Conservation (phyloP, 768 basidiomycete species). For the Flagelloscypha sp. region DNA sequence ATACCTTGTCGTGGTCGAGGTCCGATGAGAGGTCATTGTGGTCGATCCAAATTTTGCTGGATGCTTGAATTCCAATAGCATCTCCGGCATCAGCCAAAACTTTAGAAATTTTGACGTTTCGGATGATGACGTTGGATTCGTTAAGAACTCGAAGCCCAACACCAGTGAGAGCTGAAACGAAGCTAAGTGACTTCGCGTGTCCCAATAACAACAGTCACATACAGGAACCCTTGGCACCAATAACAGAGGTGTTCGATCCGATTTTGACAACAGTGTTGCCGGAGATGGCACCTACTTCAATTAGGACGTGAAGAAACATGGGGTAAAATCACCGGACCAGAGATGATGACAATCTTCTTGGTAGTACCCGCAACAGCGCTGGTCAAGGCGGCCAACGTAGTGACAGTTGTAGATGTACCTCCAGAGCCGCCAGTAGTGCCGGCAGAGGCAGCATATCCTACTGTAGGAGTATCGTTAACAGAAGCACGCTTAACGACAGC, state of each 20-base stretch:
- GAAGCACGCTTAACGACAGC: slow-evolving; percentile 31
- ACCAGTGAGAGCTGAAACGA: slow-evolving; percentile 29
- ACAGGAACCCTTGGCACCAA: slow-evolving; percentile 34
- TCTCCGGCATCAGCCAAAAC: slow-evolving; percentile 37
- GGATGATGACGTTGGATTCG: slow-evolving; percentile 37
- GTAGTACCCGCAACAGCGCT: slow-evolving; percentile 31
- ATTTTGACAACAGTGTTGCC: slow-evolving; percentile 33
- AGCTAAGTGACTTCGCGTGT: no score
- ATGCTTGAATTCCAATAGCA: slow-evolving; percentile 33
- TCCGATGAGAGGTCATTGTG: slow-evolving; percentile 38
- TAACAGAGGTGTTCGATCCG: slow-evolving; percentile 36
- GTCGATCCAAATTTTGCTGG: slow-evolving; percentile 37
- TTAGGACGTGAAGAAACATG: neutral
- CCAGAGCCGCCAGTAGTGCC: slow-evolving; percentile 39
- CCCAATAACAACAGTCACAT: slow-evolving; percentile 9
- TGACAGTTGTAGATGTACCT: slow-evolving; percentile 34
- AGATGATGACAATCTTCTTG: slow-evolving; percentile 37
- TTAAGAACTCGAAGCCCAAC: slow-evolving; percentile 37
- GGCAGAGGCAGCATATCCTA: slow-evolving; percentile 27
- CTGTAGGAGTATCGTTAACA: slow-evolving; percentile 25
- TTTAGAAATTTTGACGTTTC: slow-evolving; percentile 42
- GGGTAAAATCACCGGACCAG: slow-evolving; percentile 17
- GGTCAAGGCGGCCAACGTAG: slow-evolving; percentile 32
- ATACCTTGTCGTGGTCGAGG: slow-evolving; percentile 35
- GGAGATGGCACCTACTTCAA: slow-evolving; percentile 29